Conservation (phyloP, 2,329 filamentous ascomycete genomes). For the Pyrenophora tritici-repentis region DNA sequence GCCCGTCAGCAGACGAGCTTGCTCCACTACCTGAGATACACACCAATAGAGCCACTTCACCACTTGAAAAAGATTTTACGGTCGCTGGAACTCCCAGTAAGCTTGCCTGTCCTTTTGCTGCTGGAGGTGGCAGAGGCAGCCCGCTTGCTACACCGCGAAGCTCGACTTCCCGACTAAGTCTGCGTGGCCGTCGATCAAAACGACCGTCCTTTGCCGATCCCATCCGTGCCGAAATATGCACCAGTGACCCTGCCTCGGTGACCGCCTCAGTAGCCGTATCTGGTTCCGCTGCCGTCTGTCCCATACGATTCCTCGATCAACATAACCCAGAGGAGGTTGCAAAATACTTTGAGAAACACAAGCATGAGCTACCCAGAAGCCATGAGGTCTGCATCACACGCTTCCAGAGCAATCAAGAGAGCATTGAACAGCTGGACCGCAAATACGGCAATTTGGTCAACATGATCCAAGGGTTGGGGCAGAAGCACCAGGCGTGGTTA, state of each 20-base stretch:
- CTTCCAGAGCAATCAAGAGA: constrained; percentile 84
- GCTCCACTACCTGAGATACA: constrained; percentile 29
- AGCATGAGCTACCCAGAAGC: constrained; percentile 90
- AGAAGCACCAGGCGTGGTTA: constrained; percentile 86
- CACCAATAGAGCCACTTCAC: constrained; percentile 47
- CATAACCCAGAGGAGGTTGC: constrained; percentile 93
- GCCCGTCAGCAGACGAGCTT: constrained; percentile 40
- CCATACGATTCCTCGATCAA: constrained; percentile 89
- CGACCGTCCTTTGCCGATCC: constrained; percentile 51
- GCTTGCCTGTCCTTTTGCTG: constrained; percentile 80
- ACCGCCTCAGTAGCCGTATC: constrained; percentile 51
- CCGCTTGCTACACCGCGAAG: constrained; percentile 50
- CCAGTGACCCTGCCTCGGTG: constrained; percentile 52
- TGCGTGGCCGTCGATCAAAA: constrained; percentile 46
- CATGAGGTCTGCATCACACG: constrained; percentile 90
- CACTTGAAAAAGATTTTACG: constrained; percentile 86
- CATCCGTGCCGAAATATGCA: constrained; percentile 50
- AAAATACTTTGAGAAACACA: constrained; percentile 91
- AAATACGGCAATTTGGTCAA: constrained; percentile 91
- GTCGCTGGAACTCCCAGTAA: constrained; percentile 79
- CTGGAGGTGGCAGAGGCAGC: constrained; percentile 52
- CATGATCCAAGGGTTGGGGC: constrained; percentile 90
- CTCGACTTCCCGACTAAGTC: constrained; percentile 46
- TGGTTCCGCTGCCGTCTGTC: constrained; percentile 69
- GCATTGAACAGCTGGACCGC: constrained; percentile 85